phyloP scores from a whole-genome alignment of 106 monocot species.

The Cymbidium sinense region DNA sequence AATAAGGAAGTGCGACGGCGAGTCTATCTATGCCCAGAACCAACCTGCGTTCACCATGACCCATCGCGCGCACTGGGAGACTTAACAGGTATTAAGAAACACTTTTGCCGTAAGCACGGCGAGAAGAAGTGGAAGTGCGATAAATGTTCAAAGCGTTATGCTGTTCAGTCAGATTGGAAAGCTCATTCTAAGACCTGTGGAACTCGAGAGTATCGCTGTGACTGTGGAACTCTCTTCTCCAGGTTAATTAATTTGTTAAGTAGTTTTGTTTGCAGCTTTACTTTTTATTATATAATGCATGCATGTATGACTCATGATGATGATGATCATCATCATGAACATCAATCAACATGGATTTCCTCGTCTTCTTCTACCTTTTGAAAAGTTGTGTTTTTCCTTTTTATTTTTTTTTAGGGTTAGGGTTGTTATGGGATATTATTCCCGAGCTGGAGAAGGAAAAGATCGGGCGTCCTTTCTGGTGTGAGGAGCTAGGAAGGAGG shows the following conservation, averaged over 20 bases:
- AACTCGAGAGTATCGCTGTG: slow-evolving; percentile 83
- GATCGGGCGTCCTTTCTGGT: neutral
- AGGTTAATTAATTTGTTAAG: slow-evolving; percentile 24
- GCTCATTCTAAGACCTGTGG: slow-evolving; percentile 88
- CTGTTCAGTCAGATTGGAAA: slow-evolving; percentile 87
- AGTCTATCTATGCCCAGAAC: slow-evolving; percentile 85
- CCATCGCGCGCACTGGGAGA: slow-evolving; percentile 84
- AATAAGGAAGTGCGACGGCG: slow-evolving; percentile 38
- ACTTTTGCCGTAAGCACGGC: slow-evolving; percentile 82
- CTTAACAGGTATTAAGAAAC: slow-evolving; percentile 92
- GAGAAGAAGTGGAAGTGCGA: slow-evolving; percentile 98
- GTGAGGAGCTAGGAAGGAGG: slow-evolving; percentile 2
- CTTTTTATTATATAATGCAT: no score
- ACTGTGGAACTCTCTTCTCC: slow-evolving; percentile 91
- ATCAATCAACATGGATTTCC: slow-evolving; percentile 5
- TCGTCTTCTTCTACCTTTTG: neutral
- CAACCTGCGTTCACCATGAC: slow-evolving; percentile 75
- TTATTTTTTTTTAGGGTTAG: slow-evolving; percentile 25
- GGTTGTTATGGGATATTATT: slow-evolving; percentile 14
- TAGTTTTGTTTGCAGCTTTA: neutral
- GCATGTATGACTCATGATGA: no score
- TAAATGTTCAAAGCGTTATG: slow-evolving; percentile 86
- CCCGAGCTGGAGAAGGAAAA: neutral
- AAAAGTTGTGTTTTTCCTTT: neutral
- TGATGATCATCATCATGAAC: neutral